Conservation (phyloP, 805 yeast species). For the Metschnikowia noctiluminum region DNA sequence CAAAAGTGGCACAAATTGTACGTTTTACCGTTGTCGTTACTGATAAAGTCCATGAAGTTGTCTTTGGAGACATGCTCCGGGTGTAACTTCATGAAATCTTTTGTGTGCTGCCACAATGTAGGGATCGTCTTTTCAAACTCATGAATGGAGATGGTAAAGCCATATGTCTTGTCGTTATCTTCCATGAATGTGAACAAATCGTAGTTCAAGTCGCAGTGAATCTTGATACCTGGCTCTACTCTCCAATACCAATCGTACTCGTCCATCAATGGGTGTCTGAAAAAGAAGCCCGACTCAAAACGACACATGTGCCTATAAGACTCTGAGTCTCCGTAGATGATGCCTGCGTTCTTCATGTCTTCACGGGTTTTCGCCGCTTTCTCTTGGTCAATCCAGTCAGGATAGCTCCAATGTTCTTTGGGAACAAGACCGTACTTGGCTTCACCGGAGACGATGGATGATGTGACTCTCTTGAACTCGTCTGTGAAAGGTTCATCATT, state of each 20-base stretch:
- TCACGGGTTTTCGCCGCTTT: constrained; percentile 27
- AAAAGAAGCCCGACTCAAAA: constrained; percentile 22
- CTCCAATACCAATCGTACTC: constrained; percentile 28
- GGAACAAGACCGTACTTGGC: constrained; percentile 21
- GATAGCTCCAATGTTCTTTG: constrained; percentile 21
- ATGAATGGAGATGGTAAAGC: constrained; percentile 23
- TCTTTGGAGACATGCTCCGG: constrained; percentile 19
- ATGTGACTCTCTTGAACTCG: constrained; percentile 18
- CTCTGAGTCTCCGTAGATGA: constrained; percentile 29
- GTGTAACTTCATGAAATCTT: constrained; percentile 18
- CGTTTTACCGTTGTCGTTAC: constrained; percentile 63
- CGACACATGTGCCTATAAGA: constrained; percentile 22
- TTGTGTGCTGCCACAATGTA: constrained; percentile 22
- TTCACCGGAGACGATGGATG: constrained; percentile 20
- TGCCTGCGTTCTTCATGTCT: constrained; percentile 20
- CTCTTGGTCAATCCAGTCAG: constrained; percentile 20
- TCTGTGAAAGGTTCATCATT: constrained; percentile 24
- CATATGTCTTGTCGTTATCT: constrained; percentile 21
- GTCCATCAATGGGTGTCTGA: constrained; percentile 18
- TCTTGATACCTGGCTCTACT: constrained; percentile 22
- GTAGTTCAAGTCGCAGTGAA: constrained; percentile 24
- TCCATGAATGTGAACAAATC: constrained; percentile 25
- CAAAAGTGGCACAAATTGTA: constrained; percentile 86
- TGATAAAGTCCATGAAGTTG: constrained; percentile 59
- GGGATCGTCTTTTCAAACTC: constrained; percentile 22